phyloP scores from a whole-genome alignment of 805 yeast species.

The Saccharomycopsis lassenensis region DNA sequence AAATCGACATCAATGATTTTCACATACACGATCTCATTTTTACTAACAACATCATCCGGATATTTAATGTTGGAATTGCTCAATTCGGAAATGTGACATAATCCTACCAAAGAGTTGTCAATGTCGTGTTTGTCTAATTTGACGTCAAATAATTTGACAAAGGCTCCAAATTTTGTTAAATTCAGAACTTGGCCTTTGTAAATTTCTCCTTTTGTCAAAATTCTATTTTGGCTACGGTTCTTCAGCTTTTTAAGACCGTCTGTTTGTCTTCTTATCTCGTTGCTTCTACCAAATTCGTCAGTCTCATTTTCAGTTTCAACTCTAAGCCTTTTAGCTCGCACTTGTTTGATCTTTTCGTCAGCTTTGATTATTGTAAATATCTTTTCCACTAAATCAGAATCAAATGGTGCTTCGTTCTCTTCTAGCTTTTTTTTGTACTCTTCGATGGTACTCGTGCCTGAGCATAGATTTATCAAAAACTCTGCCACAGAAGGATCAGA shows the following conservation, averaged over 20 bases:
- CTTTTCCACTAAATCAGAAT: conserved; percentile 21
- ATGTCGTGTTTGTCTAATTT: conserved; percentile 19
- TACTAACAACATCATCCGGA: conserved; percentile 47
- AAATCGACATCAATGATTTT: conserved; percentile 41
- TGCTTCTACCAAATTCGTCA: conserved; percentile 11
- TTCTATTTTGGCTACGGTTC: neutral
- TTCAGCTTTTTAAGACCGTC: conserved; percentile 1
- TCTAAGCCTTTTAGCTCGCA: neutral
- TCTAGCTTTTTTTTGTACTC: conserved; percentile 29
- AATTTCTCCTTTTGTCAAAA: conserved; percentile 28
- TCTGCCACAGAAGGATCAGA: conserved; percentile 37
- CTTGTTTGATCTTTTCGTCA: neutral
- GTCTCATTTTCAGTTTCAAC: conserved; percentile 1
- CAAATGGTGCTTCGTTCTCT: conserved; percentile 35
- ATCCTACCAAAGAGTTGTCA: conserved; percentile 34
- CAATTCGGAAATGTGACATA: conserved; percentile 71
- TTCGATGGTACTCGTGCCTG: conserved; percentile 23
- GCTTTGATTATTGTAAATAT: conserved; percentile 9
- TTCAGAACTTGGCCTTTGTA: conserved; percentile 53
- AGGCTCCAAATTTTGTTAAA: conserved; percentile 67
- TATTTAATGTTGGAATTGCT: conserved; percentile 38
- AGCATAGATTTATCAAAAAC: conserved; percentile 32
- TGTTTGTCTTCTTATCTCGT: conserved; percentile 17
- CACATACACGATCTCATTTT: conserved; percentile 55
- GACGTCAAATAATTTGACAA: conserved; percentile 42